Percentiles rank a stretch among this genome's conserved stretches.
These are phyloP conservation scores for Botrytis porri DNA, from an alignment of 2,329 filamentous ascomycete genomes.

Conservation along the genomic window DNA sequence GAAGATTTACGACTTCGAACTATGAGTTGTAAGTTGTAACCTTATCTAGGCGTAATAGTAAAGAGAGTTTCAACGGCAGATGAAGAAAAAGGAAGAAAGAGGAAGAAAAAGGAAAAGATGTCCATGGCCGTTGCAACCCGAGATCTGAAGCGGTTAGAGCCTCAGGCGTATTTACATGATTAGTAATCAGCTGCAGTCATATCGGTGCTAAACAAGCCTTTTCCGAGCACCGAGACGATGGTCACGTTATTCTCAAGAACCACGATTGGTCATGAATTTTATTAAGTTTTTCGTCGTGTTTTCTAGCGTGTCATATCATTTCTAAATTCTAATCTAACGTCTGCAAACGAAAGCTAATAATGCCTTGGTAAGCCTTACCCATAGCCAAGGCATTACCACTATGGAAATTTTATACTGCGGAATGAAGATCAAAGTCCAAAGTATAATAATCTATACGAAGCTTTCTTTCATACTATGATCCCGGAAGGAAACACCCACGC, in stretches of 20 bases:
- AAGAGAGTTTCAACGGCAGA: neutral
- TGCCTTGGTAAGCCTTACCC: neutral
- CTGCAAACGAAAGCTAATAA: neutral
- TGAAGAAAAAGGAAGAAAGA: neutral
- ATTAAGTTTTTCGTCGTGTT: neutral
- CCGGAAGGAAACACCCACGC: neutral
- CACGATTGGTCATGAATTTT: neutral
- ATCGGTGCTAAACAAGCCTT: neutral
- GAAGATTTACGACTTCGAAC: neutral
- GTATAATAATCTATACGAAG: neutral
- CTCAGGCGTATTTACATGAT: accelerated
- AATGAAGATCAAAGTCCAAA: neutral
- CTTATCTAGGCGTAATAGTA: neutral
- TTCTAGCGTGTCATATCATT: constrained; percentile 3
- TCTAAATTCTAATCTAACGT: neutral
- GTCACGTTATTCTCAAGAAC: neutral
- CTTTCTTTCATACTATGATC: neutral
- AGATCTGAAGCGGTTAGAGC: neutral
- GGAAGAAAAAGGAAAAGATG: neutral
- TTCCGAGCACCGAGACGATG: neutral
- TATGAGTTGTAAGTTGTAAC: neutral
- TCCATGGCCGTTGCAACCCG: neutral
- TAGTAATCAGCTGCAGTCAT: neutral
- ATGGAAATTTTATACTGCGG: neutral
- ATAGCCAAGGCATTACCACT: neutral